Percentiles rank a stretch among this genome's conserved stretches.
phyloP scores from a whole-genome alignment of 352 stramenopile genomes.

The Lagenidium giganteum region DNA sequence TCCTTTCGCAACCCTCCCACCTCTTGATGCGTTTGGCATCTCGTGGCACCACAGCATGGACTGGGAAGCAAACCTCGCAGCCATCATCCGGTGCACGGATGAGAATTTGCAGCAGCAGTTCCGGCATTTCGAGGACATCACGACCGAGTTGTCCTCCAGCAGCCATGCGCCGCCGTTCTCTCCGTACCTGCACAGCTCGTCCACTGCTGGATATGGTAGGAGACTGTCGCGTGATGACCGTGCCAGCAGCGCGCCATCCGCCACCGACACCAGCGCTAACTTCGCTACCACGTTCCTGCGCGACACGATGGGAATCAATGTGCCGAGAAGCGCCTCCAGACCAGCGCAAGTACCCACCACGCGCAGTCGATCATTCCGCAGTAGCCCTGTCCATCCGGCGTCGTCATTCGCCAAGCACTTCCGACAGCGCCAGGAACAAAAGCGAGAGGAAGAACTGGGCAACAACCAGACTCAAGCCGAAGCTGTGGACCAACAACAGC shows the following conservation, averaged over 20 bases:
- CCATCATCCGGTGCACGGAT: slow-evolving; percentile 82
- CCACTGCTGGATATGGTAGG: neutral
- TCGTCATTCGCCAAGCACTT: slow-evolving; percentile 18
- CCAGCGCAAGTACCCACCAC: slow-evolving; percentile 57
- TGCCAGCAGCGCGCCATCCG: neutral
- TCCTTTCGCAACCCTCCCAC: too few species aligned
- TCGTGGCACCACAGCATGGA: too few species aligned
- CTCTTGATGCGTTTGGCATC: too few species aligned
- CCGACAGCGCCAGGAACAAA: slow-evolving; percentile 12
- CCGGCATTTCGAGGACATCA: slow-evolving; percentile 47
- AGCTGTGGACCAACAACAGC: slow-evolving; percentile 13
- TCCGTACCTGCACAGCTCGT: neutral
- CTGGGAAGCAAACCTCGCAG: slow-evolving; percentile 70
- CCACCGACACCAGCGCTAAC: neutral
- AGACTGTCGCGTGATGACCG: too few species aligned
- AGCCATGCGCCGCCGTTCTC: slow-evolving; percentile 8
- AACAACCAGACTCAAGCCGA: slow-evolving; percentile 9
- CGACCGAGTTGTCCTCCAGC: slow-evolving; percentile 12
- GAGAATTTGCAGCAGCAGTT: slow-evolving; percentile 75
- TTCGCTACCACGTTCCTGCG: slow-evolving; percentile 15
- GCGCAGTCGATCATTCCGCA: slow-evolving; percentile 41
- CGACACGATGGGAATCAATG: neutral
- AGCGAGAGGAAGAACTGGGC: neutral
- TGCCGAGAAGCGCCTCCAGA: slow-evolving; percentile 21
- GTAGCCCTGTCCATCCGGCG: slow-evolving; percentile 16